A percentile compares a stretch with the other conserved stretches of the same genome.
These are phyloP conservation scores for Quercus rubra DNA, from an alignment of 306 rosid genomes.

Conservation along the genomic window DNA sequence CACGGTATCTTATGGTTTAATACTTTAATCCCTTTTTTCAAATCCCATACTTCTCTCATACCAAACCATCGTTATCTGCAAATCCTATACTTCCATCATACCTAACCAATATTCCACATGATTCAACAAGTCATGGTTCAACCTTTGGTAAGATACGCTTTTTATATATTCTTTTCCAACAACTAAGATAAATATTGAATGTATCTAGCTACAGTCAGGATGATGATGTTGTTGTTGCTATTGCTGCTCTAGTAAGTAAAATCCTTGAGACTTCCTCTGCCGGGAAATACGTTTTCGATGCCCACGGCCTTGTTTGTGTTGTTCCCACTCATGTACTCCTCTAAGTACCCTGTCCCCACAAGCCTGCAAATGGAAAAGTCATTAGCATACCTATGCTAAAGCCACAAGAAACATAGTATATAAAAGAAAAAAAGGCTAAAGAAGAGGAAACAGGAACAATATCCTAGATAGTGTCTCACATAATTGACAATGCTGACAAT, in stretches of 20 bases:
- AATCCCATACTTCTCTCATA: no score
- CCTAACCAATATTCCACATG: no score
- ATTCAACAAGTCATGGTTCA: no score
- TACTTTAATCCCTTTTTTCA: no score
- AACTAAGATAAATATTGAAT: background rate
- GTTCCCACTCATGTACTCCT: slow-evolving; percentile 91
- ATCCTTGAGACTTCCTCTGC: slow-evolving; percentile 43
- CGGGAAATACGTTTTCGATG: slow-evolving; percentile 65
- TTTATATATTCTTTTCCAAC: no score
- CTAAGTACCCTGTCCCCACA: slow-evolving; percentile 76
- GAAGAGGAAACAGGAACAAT: background rate
- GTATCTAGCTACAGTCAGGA: slow-evolving; percentile 4
- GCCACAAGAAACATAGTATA: background rate
- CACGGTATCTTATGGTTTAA: no score
- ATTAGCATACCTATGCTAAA: background rate
- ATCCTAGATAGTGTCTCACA: background rate
- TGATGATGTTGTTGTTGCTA: background rate
- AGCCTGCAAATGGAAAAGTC: slow-evolving; percentile 49
- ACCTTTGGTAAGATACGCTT: no score
- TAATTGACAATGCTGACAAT: no score
- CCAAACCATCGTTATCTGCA: no score
- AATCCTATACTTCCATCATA: no score
- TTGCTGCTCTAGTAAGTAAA: slow-evolving; percentile 20
- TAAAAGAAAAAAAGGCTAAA: background rate
- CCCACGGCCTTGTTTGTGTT: slow-evolving; percentile 67